phyloP scores from a whole-genome alignment of 1,284 basidiomycete genomes.

The Peniophora sp. region DNA sequence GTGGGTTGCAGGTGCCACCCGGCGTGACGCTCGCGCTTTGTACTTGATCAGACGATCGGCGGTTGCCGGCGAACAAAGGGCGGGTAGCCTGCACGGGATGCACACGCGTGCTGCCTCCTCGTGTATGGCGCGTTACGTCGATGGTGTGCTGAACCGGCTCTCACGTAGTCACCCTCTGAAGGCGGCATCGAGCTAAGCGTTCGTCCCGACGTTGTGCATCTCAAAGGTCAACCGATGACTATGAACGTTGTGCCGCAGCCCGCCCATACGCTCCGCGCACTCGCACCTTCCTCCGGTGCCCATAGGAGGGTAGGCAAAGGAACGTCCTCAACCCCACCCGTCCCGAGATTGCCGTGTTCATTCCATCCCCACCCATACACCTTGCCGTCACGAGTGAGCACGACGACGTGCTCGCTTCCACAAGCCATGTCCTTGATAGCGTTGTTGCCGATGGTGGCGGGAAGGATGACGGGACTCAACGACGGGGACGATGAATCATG shows the following conservation, averaged over 20 bases:
- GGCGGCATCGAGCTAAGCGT: too few species aligned
- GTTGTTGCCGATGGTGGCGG: slow-evolving; percentile 10
- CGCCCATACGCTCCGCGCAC: slow-evolving; percentile 40
- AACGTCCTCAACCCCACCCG: slow-evolving; percentile 50
- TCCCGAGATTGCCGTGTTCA: slow-evolving; percentile 86
- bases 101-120: too few species aligned
- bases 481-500: slow-evolving; percentile 2
- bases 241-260: slow-evolving; percentile 78
- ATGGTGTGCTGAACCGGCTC: too few species aligned
- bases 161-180: too few species aligned
- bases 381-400: slow-evolving; percentile 28
- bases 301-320: slow-evolving; percentile 44
- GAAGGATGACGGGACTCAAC: slow-evolving; percentile 26
- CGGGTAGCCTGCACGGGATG: too few species aligned
- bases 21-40: too few species aligned
- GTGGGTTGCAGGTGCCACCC: too few species aligned
- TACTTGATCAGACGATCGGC: too few species aligned
- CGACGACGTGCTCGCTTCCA: slow-evolving; percentile 80
- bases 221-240: too few species aligned
- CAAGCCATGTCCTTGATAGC: slow-evolving; percentile 36
- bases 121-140: too few species aligned
- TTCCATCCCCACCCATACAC: slow-evolving; percentile 93
- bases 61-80: too few species aligned
- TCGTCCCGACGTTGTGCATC: too few species aligned
- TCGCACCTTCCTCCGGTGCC: slow-evolving; percentile 22